Base-by-base conservation (phyloP, 2,329 filamentous ascomycete species). In the Clonostachys chloroleuca region DNA sequence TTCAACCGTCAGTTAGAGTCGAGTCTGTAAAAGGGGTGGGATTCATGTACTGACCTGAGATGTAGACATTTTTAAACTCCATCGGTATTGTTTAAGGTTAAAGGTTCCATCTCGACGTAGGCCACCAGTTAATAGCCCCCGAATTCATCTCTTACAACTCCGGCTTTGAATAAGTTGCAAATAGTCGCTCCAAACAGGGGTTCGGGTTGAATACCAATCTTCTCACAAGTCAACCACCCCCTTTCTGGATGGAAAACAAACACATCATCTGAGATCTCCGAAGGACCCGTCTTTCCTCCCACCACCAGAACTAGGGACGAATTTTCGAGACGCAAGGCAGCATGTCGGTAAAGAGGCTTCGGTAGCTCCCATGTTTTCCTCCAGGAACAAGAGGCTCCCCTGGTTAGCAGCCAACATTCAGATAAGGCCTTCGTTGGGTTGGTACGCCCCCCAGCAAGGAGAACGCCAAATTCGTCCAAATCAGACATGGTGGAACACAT, bases 401-500 rank as follows among this genome's bases (percentile, higher is more conserved):
- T 77, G 45, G 78, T 73, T 52, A 85, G 81, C 2, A 91, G 55
- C 89, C 89, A 96, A 55, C 87, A 91, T 62, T 94, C 88, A 35
- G 72, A 71, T 40, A 89, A 70, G 2, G 83, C 83, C 33, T 75
- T 77, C 12, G 83, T 74, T 5, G 92, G 91, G 8, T 89, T 92
- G n/a, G 78, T 75, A 49, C 92, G 79, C 6, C 92, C 92, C 20
- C 92, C 92, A 33, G 81, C 76, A 42, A 96, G 70, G 12, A 96
- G 65, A 49, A 76, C 77, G 14, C 79, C 78, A 18, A 67, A 64
- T 34, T 73, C 67, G 2, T 75, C 77, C 6, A 95, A 61, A 43
- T 81, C 73, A 17, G 87, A 92, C 17, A 91, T 72, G 0, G 87
- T 86, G 62, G 94, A 89, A 55, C 89, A 94, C 74, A 92, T 85